Evolutionary conservation across 306 rosid species (phyloP).

Genomic region (Dicorynia guianensis): DNA sequence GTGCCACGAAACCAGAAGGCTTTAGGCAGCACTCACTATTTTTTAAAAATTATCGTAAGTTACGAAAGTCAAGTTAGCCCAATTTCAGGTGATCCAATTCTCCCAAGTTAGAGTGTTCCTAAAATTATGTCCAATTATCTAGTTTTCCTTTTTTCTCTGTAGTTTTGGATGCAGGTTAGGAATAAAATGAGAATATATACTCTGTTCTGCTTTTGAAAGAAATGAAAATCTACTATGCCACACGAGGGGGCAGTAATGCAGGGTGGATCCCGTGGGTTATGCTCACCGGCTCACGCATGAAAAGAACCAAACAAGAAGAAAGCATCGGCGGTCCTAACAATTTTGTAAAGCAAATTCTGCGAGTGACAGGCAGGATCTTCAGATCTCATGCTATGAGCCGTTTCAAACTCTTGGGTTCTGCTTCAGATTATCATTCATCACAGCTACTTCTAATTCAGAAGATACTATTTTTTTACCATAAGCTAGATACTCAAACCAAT

Average conservation of each 20-base stretch:
- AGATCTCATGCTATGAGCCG: constrained; percentile 16
- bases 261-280: constrained; percentile 37
- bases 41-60: no score
- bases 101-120: no score
- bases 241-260: neutral
- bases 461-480: neutral
- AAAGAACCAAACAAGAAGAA: constrained; percentile 30
- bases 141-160: no score
- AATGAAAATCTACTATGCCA: neutral
- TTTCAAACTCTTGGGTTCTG: constrained; percentile 21
- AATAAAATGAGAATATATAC: no score
- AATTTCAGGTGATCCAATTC: no score
- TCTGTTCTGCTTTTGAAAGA: no score
- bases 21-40: no score
- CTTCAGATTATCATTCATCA: constrained; percentile 16
- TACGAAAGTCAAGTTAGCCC: no score
- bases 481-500: no score
- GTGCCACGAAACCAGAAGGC: no score
- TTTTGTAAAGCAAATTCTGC: constrained; percentile 25
- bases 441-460: neutral
- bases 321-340: constrained; percentile 31
- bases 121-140: no score
- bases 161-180: no score
- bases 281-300: neutral
- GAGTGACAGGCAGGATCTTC: constrained; percentile 35